phyloP scores from a whole-genome alignment of 2,329 filamentous ascomycete genomes.

The Ampelomyces quisqualis region DNA sequence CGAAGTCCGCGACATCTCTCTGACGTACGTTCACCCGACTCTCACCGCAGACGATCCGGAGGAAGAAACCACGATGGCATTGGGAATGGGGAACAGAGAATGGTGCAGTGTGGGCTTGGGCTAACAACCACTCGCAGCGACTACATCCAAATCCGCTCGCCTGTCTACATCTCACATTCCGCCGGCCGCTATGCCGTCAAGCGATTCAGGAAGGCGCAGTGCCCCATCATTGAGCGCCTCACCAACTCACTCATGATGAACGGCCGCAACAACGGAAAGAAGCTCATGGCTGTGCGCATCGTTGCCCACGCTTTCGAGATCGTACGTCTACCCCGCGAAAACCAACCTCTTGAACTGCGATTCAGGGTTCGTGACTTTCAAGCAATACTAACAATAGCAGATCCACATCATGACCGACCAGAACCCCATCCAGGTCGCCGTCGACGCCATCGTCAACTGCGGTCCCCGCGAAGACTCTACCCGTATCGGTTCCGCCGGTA shows the following conservation, averaged over 20 bases:
- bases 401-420: constrained; percentile 99
- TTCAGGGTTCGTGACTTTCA: background rate
- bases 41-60: constrained; percentile 8
- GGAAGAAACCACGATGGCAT: constrained; percentile 15
- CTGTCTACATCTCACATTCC: constrained; percentile 98
- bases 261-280: constrained; percentile 99
- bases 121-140: constrained; percentile 65
- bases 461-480: constrained; percentile 99
- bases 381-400: constrained; percentile 51
- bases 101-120: constrained; percentile 25
- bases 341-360: background rate
- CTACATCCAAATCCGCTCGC: constrained; percentile 99
- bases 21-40: constrained; percentile 73
- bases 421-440: constrained; percentile 99
- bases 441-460: constrained; percentile 99
- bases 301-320: constrained; percentile 99
- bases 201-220: constrained; percentile 99
- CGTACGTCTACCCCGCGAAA: constrained; percentile 60
- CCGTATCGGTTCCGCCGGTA: constrained; percentile 98
- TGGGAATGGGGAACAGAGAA: constrained; percentile 16
- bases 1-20: constrained; percentile 98
- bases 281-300: constrained; percentile 99
- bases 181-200: constrained; percentile 98
- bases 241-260: constrained; percentile 99
- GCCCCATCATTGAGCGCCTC: constrained; percentile 99